A percentile compares a stretch with the other conserved stretches of the same genome.
Conservation (phyloP, 495 filamentous ascomycete species). For the Lasiosphaeris hirsuta region DNA sequence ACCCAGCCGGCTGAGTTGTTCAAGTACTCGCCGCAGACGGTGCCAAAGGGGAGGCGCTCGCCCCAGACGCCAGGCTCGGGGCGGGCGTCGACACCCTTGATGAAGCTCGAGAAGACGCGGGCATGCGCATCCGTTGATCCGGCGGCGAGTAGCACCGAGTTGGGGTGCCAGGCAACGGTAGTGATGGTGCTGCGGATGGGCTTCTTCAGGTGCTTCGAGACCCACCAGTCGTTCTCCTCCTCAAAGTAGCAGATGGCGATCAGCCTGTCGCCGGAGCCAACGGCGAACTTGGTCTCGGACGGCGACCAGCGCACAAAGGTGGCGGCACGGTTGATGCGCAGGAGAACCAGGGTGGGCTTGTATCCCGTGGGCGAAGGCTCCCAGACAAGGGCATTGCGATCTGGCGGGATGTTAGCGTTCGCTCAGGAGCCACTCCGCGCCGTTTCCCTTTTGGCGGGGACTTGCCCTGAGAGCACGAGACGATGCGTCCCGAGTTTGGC, state of each 20-base stretch:
- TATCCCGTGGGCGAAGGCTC: constrained; percentile 85
- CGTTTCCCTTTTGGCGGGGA: not conserved
- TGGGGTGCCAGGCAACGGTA: constrained; percentile 91
- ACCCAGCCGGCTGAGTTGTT: constrained; percentile 97
- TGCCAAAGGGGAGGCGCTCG: constrained; percentile 93
- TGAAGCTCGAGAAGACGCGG: constrained; percentile 89
- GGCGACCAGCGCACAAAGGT: constrained; percentile 98
- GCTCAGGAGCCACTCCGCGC: not conserved
- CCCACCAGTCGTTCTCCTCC: constrained; percentile 99
- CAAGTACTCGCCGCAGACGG: constrained; percentile 91
- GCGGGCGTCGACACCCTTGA: constrained; percentile 86
- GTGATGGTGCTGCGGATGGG: constrained; percentile 96
- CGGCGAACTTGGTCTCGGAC: constrained; percentile 93
- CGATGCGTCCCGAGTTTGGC: constrained; percentile 82
- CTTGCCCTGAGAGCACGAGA: constrained; percentile 92
- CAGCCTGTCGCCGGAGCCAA: constrained; percentile 89
- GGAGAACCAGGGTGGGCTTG: constrained; percentile 94
- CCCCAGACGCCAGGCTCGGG: constrained; percentile 92
- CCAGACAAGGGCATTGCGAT: constrained; percentile 98
- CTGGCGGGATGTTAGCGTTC: constrained; percentile 44
- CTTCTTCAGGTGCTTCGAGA: constrained; percentile 98
- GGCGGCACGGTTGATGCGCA: constrained; percentile 94
- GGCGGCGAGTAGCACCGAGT: constrained; percentile 88
- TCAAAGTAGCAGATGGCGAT: constrained; percentile 99
- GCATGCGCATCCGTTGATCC: constrained; percentile 98